phyloP scores from a whole-genome alignment of 768 basidiomycete genomes.

The Phaffia australis region DNA sequence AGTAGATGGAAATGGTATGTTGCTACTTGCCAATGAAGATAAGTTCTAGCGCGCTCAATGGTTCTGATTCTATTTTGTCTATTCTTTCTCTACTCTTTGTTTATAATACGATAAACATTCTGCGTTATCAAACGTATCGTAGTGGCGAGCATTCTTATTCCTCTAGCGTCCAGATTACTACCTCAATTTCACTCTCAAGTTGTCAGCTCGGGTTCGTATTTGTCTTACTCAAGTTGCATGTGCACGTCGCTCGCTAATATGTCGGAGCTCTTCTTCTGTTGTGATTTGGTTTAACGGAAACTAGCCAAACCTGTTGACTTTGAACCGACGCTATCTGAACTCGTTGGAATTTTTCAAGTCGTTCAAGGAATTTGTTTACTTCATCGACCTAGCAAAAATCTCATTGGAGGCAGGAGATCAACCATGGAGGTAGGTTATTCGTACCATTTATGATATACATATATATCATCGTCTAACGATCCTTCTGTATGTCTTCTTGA shows the following conservation, averaged over 20 bases:
- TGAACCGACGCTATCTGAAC: conserved; percentile 47
- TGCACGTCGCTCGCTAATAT: neutral
- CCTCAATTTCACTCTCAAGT: conserved; percentile 9
- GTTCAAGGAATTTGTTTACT: conserved; percentile 66
- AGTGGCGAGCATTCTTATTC: conserved; percentile 40
- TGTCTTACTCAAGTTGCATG: neutral
- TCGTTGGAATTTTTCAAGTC: conserved; percentile 35
- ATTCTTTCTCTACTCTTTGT: conserved; percentile 32
- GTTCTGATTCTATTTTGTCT: conserved; percentile 15
- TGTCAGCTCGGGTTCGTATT: conserved; percentile 4
- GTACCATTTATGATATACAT: neutral
- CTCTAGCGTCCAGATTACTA: neutral
- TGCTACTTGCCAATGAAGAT: neutral
- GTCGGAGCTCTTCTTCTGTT: conserved; percentile 6
- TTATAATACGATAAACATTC: conserved; percentile 54
- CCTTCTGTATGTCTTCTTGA: conserved; percentile 54
- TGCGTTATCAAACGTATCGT: conserved; percentile 47
- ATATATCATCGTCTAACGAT: neutral
- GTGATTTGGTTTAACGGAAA: too few relatives aligned
- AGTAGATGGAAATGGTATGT: conserved; percentile 72
- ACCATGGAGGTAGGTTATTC: neutral
- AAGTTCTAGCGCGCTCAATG: neutral
- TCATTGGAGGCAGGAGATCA: conserved; percentile 55
- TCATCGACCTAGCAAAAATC: conserved; percentile 57
- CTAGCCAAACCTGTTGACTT: neutral